Conservation (phyloP, 768 basidiomycete species). For the Tricholoma sp. region DNA sequence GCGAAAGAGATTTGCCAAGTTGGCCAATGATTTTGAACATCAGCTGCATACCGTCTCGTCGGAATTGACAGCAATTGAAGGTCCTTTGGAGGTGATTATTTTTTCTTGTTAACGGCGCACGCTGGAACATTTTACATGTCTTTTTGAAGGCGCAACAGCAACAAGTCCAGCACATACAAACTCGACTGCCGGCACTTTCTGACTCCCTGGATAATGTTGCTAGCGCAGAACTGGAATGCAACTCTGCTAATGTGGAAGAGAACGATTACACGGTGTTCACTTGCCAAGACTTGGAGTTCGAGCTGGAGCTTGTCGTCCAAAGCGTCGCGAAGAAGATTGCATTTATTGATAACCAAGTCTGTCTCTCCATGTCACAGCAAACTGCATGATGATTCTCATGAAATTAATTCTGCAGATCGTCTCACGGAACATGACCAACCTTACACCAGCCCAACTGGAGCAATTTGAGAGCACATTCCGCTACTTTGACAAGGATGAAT, state of each 20-base stretch:
- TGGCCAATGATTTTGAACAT: constrained; percentile 74
- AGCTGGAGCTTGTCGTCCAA: constrained; percentile 76
- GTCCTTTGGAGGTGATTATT: constrained; percentile 63
- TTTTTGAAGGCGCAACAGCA: constrained; percentile 63
- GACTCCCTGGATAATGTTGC: constrained; percentile 51
- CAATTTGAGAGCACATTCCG: constrained; percentile 97
- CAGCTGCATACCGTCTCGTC: constrained; percentile 60
- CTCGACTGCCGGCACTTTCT: constrained; percentile 60
- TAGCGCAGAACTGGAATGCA: constrained; percentile 69
- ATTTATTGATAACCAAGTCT: constrained; percentile 94
- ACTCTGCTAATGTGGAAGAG: constrained; percentile 89
- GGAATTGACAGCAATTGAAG: constrained; percentile 70
- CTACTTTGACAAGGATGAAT: constrained; percentile 92
- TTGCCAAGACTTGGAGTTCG: constrained; percentile 84
- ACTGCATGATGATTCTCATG: background rate
- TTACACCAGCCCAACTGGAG: constrained; percentile 93
- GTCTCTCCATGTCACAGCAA: constrained; percentile 8
- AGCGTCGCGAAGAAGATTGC: constrained; percentile 86
- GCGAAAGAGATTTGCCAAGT: constrained; percentile 69
- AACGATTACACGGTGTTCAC: constrained; percentile 95
- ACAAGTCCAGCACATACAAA: constrained; percentile 58
- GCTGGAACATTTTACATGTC: no score
- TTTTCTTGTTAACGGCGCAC: constrained; percentile 3
- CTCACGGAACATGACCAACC: constrained; percentile 87
- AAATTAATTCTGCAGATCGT: constrained; percentile 58